Conservation (phyloP, 1,139 yeast genomes). For the Geotrichum reessii region DNA sequence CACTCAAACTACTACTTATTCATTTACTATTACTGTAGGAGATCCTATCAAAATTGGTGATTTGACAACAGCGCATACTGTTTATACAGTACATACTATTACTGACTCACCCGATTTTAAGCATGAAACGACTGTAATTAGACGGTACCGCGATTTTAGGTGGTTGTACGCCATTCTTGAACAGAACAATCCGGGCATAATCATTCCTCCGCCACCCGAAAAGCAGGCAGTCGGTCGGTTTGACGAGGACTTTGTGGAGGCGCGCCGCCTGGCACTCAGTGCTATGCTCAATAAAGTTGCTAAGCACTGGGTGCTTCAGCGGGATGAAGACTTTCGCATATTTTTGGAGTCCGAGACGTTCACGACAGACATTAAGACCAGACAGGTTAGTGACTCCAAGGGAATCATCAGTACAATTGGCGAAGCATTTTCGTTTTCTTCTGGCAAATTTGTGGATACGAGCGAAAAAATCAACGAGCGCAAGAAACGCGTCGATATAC, state of each 20-base stretch:
- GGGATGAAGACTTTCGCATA: constrained; percentile 69
- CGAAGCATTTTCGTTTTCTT: constrained; percentile 42
- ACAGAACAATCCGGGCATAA: constrained; percentile 79
- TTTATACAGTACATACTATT: constrained; percentile 67
- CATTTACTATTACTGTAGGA: constrained; percentile 55
- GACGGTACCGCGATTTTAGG: constrained; percentile 78
- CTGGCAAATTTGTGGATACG: constrained; percentile 62
- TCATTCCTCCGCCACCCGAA: constrained; percentile 96
- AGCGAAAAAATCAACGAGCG: constrained; percentile 73
- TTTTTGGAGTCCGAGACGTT: constrained; percentile 76
- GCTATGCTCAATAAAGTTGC: constrained; percentile 74
- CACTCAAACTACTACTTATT: constrained; percentile 37
- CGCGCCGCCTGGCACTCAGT: constrained; percentile 76
- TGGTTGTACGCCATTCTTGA: constrained; percentile 88
- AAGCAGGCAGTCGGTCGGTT: constrained; percentile 89
- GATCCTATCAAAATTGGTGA: constrained; percentile 94
- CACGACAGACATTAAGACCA: constrained; percentile 42
- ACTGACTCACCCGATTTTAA: constrained; percentile 41
- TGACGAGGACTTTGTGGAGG: constrained; percentile 82
- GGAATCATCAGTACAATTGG: constrained; percentile 61
- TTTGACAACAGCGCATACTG: constrained; percentile 80
- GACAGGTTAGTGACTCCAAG: constrained; percentile 16
- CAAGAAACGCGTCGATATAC: constrained; percentile 59
- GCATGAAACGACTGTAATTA: constrained; percentile 49
- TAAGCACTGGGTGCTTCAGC: constrained; percentile 49